Evolutionary conservation across 371 early-diverging fungal species (phyloP), one percentile per base, ranked within the genome.

Genomic region (Umbelopsis sp.): DNA sequence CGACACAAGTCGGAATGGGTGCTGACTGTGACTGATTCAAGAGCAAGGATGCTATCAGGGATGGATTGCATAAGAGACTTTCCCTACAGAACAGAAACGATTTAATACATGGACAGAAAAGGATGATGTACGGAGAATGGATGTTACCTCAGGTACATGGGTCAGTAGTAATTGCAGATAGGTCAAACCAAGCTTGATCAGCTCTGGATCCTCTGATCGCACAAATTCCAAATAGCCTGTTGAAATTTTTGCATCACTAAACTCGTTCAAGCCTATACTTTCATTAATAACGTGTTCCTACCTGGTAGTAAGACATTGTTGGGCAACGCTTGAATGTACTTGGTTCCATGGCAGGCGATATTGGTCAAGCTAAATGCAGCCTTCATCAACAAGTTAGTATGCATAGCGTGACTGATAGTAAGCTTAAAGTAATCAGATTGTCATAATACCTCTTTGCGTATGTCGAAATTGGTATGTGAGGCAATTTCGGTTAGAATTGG

Each of bases 381-480:
- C 87, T 87, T 72, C 11, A 50, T 24, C 12, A 50, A 11, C 45
- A n/a, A 16, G 22, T 41, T 2, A 18, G 24, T 35, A 16, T 72
- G 16, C 46, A 29, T 7, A 53, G 18, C 51, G 14, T 16, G 18
- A 41, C 1, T 18, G 24, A 24, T 24, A 62, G 51, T 35, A 12
- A 35, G 57, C 57, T 32, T 10, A 18, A 18, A n/a, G 7, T 44
- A 20, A 25, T 29, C 57, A n/a, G 25, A 44, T 4, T n/a, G 37
- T 38, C n/a, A 3, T 63, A 69, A 67, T 77, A 87, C 89, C 73
- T 87, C 88, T 76, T 88, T 85, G 50, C 90, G 87, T 66, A 88
- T 86, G 66, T 89, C 90, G 72, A 84, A 89, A 29, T 83, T 84
- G 11, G 80, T 78, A 46, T 82, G 80, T 25, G 83, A 75, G 35